Percentiles rank a stretch among this genome's conserved stretches.
Conservation (phyloP, 805 yeast species). For the Ogataea pini region DNA sequence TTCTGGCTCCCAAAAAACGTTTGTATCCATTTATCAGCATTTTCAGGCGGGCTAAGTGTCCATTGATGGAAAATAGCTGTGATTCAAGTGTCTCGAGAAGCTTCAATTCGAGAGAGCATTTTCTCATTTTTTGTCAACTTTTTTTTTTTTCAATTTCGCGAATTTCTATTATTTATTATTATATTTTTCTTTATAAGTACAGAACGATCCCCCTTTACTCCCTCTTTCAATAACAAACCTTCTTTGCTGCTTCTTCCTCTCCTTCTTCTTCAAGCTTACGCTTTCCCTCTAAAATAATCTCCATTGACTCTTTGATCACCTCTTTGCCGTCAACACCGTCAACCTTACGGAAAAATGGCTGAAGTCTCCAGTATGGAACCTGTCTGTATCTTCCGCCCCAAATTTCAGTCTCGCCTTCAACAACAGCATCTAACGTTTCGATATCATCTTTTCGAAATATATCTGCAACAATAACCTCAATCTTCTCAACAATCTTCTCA, state of each 20-base stretch:
- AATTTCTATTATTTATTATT: not conserved
- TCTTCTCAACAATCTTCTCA: constrained; percentile 53
- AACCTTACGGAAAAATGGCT: constrained; percentile 90
- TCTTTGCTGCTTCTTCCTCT: not conserved
- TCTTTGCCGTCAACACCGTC: constrained; percentile 67
- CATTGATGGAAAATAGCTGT: not conserved
- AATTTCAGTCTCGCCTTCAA: constrained; percentile 50
- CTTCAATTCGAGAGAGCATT: not conserved
- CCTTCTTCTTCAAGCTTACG: constrained; percentile 1
- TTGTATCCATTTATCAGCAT: constrained; percentile 1
- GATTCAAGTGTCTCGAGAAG: not conserved
- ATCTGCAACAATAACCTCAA: constrained; percentile 64
- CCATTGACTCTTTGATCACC: constrained; percentile 27
- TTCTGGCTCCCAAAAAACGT: not conserved
- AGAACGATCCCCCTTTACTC: not conserved
- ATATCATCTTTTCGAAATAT: constrained; percentile 55
- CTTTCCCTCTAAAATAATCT: constrained; percentile 20
- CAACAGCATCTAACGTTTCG: constrained; percentile 55
- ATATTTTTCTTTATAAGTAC: not conserved
- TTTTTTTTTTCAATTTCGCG: not conserved
- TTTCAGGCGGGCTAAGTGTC: not conserved
- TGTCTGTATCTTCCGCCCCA: constrained; percentile 84
- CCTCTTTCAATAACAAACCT: not conserved
- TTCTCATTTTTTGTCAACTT: not conserved
- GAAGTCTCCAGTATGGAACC: constrained; percentile 95